These are phyloP conservation scores for Coemansia nantahalensis DNA, from an alignment of 192 early-diverging fungal genomes.

Conservation along the genomic window DNA sequence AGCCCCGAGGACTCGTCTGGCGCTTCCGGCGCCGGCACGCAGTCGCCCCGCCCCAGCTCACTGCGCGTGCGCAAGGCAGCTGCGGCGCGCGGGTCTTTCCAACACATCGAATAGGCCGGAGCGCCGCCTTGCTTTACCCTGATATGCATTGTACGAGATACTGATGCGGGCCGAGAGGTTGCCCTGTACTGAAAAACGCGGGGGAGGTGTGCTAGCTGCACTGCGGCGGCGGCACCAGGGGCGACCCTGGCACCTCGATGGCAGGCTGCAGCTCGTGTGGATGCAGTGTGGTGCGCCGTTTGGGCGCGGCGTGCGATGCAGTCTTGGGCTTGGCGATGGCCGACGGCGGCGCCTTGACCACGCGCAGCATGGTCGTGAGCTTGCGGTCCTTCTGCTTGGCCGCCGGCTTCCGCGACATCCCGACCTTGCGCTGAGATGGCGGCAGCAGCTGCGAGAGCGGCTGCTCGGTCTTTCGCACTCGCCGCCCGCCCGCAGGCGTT, in stretches of 20 bases:
- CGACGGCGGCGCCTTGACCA: constrained; percentile 19
- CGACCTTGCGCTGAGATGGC: neutral
- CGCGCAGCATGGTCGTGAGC: constrained; percentile 41
- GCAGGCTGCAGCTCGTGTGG: constrained; percentile 3
- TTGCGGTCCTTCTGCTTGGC: constrained; percentile 12
- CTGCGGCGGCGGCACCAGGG: constrained; percentile 8
- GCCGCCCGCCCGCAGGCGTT: neutral
- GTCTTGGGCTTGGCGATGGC: constrained; percentile 3
- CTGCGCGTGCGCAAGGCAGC: constrained; percentile 20
- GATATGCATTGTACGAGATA: too few relatives aligned
- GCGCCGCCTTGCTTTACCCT: neutral
- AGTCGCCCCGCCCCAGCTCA: neutral
- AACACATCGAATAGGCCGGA: constrained; percentile 10
- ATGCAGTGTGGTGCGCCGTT: neutral
- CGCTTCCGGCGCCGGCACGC: neutral
- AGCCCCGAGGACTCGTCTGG: constrained; percentile 13
- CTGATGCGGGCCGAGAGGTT: too few relatives aligned
- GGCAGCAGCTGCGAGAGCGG: constrained; percentile 6
- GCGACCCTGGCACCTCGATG: constrained; percentile 12
- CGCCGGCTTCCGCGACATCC: neutral
- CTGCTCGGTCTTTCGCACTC: neutral
- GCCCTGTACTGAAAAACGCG: neutral
- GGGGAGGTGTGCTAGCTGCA: neutral
- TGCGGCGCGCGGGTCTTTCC: constrained; percentile 29
- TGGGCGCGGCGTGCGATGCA: too few relatives aligned